These are phyloP conservation scores for Moricandia moricandioides DNA, from an alignment of 345 rosid genomes.

Conservation along the genomic window DNA sequence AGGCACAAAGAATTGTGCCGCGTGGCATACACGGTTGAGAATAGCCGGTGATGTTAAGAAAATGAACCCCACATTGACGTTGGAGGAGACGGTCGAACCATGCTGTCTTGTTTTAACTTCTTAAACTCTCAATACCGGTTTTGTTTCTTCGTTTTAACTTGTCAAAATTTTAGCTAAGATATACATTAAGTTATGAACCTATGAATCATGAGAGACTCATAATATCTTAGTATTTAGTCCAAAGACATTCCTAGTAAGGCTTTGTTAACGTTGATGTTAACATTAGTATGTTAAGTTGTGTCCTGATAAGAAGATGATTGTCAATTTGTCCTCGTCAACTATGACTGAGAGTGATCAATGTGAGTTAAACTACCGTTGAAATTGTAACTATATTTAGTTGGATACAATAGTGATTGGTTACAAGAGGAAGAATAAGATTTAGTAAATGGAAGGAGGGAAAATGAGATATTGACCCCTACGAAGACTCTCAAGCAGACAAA, in stretches of 20 bases:
- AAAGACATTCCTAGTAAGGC: too few relatives aligned
- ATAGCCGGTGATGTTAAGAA: constrained; percentile 3
- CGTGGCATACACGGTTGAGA: constrained; percentile 17
- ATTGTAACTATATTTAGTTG: not conserved
- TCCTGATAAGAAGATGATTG: constrained; percentile 3
- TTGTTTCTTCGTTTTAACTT: not conserved
- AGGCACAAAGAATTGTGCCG: constrained; percentile 5
- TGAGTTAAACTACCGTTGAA: not conserved
- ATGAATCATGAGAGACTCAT: not conserved
- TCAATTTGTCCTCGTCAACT: not conserved
- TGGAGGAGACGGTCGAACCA: constrained; percentile 35
- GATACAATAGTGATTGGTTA: constrained; percentile 5
- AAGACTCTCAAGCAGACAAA: constrained; percentile 21
- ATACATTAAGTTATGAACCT: not conserved
- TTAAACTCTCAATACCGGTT: not conserved
- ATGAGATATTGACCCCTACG: constrained; percentile 19
- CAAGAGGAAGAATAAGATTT: not conserved
- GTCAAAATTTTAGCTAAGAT: not conserved
- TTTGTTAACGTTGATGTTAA: constrained; percentile 3
- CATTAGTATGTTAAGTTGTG: not conserved
- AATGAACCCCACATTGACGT: constrained; percentile 19
- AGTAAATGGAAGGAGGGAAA: not conserved
- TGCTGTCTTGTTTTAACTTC: constrained; percentile 17
- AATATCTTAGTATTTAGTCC: too few relatives aligned
- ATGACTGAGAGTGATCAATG: not conserved